Evolutionary conservation across 2,329 filamentous ascomycete genomes (phyloP).

Genomic region (Fusarium pseudonygamai): DNA sequence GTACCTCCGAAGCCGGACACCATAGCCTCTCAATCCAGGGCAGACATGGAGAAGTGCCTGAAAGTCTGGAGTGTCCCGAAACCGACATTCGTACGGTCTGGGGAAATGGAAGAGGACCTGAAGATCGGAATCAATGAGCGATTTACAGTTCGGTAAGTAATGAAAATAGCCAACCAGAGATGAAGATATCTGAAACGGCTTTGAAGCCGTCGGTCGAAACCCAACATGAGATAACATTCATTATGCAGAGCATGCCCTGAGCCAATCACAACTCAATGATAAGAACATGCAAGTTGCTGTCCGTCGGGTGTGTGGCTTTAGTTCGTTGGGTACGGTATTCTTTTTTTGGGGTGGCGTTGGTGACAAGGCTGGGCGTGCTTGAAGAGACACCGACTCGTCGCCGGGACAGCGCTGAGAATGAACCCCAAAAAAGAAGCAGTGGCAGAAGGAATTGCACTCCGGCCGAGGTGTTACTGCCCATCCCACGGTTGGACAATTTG

Average conservation of each 20-base stretch:
- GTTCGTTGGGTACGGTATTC: constrained; percentile 26
- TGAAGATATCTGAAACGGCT: constrained; percentile 32
- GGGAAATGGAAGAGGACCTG: constrained; percentile 37
- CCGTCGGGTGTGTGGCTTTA: constrained; percentile 22
- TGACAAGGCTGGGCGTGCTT: constrained; percentile 26
- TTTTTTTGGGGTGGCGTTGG: constrained; percentile 38
- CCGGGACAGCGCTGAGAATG: constrained; percentile 13
- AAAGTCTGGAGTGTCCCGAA: constrained; percentile 28
- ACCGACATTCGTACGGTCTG: constrained; percentile 30
- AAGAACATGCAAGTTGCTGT: constrained; percentile 36
- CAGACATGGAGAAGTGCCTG: constrained; percentile 22
- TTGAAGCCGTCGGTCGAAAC: constrained; percentile 21
- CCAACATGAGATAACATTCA: constrained; percentile 46
- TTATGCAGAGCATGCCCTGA: constrained; percentile 46
- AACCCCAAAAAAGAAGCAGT: constrained; percentile 24
- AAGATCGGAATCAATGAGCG: constrained; percentile 39
- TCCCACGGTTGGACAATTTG: constrained; percentile 31
- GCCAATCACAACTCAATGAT: constrained; percentile 46
- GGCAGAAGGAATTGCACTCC: constrained; percentile 21
- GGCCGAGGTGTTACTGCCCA: constrained; percentile 12
- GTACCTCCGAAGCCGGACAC: constrained; percentile 29
- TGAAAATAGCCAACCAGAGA: constrained; percentile 16
- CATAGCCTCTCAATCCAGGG: background rate
- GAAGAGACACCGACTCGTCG: constrained; percentile 24
- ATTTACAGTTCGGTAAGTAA: constrained; percentile 33